Evolutionary conservation across 1,284 basidiomycete species (phyloP), one percentile per base, ranked within the genome.

Genomic region (Jaminaea rosea): DNA sequence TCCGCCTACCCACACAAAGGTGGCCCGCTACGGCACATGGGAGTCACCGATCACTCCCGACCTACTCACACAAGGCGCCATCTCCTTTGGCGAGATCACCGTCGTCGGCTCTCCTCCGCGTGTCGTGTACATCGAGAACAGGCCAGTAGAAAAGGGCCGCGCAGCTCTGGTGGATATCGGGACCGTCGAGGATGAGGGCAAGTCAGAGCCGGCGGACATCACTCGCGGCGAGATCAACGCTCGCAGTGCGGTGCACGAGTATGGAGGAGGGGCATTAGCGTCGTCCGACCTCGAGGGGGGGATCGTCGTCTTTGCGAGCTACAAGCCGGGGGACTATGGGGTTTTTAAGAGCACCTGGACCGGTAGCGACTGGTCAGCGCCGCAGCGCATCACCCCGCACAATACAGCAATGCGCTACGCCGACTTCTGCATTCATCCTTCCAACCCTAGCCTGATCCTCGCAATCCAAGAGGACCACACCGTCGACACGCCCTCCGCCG

Each of bases 381-480:
- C 39, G 11, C 11, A 15, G 39, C 17, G 39, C 6, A 23, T 42
- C 39, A 42, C 28, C 23, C 32, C 56, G 81, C 80, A 79, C 15
- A 80, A 78, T 66, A 71, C 74, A 44, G 76, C 78, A 1, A 77
- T 80, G 62, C 80, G 84, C 39, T 87, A 79, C 63, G 84, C 82
- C 26, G 75, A 76, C 51, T 73, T 76, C 46, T 56, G 59, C 0
- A 45, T 69, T 10, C 73, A 76, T 52, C 75, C 75, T 0, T 65
- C 65, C 8, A 68, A 79, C 7, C 64, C 83, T 7, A 63, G 45
- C 6, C 21, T 85, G 11, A 77, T 82, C 7, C 47, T 66, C 23
- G 77, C 80, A 0, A 74, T 86, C 26, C 75, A 82, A 19, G 85
- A 87, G 65, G 84, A 86, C 65, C 84, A 86, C 65, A 83, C 83